Percentiles rank a stretch among this genome's conserved stretches.
phyloP scores from a whole-genome alignment of 208 protist species.

The Acanthamoeba healyi region DNA sequence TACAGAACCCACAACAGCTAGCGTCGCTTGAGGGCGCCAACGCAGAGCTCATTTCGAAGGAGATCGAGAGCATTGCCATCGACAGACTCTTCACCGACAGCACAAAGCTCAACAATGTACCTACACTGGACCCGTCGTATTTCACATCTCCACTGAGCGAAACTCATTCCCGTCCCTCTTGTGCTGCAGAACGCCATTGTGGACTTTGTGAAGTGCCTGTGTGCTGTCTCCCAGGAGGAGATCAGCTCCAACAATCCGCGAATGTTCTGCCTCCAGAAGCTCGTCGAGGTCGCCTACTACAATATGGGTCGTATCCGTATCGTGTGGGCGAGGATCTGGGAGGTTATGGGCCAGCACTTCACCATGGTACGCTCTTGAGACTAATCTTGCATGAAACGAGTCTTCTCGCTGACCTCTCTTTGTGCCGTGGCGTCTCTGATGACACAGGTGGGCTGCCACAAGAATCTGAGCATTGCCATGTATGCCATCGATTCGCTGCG shows the following conservation, averaged over 20 bases:
- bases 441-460: conserved; percentile 88
- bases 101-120: conserved; percentile 80
- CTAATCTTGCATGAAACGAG: no score
- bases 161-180: no score
- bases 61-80: conserved; percentile 89
- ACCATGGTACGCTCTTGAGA: conserved; percentile 72
- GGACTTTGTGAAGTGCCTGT: conserved; percentile 91
- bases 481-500: conserved; percentile 93
- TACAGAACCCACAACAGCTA: background rate
- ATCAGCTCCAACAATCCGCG: conserved; percentile 81
- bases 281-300: conserved; percentile 93
- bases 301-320: conserved; percentile 93
- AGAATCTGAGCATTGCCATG: conserved; percentile 90
- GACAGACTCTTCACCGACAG: conserved; percentile 92
- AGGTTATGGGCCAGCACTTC: conserved; percentile 89
- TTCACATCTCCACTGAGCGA: no score
- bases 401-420: background rate
- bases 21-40: conserved; percentile 82
- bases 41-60: conserved; percentile 78
- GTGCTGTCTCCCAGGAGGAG: conserved; percentile 89
- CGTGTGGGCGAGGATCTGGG: conserved; percentile 93
- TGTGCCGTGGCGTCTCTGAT: no score
- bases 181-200: conserved; percentile 87
- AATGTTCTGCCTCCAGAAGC: conserved; percentile 90
- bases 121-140: no score